These are phyloP conservation scores for Sporothrix inflata DNA, from an alignment of 2,329 filamentous ascomycete species.

Conservation along the genomic window DNA sequence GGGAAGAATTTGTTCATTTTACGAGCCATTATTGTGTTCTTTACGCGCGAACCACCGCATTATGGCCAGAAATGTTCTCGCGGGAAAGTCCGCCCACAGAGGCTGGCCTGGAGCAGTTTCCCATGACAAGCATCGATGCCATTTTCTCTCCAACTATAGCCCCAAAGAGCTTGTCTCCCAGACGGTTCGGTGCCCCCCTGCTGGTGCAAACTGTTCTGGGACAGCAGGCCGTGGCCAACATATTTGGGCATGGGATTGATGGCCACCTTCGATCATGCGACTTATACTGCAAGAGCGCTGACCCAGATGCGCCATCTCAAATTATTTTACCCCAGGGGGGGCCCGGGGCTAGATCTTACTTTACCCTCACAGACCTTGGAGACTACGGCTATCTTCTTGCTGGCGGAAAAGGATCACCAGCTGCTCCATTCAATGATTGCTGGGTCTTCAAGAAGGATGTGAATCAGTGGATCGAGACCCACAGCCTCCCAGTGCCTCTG, in stretches of 20 bases:
- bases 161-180: slow-evolving; percentile 47
- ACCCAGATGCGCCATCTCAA: slow-evolving; percentile 25
- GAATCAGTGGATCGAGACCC: slow-evolving; percentile 63
- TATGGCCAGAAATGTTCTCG: background rate
- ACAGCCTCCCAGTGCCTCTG: slow-evolving; percentile 69
- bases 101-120: background rate
- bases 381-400: slow-evolving; percentile 64
- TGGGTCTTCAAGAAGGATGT: slow-evolving; percentile 68
- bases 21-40: slow-evolving; percentile 82
- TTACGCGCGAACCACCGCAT: slow-evolving; percentile 55
- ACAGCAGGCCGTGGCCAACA: slow-evolving; percentile 50
- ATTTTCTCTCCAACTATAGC: slow-evolving; percentile 10
- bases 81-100: too few species aligned
- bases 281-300: slow-evolving; percentile 43
- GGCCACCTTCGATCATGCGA: slow-evolving; percentile 55
- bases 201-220: slow-evolving; percentile 45
- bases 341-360: slow-evolving; percentile 66
- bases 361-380: slow-evolving; percentile 71
- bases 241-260: slow-evolving; percentile 50
- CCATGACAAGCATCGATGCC: background rate
- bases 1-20: slow-evolving; percentile 91
- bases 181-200: slow-evolving; percentile 65
- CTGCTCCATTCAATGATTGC: slow-evolving; percentile 69
- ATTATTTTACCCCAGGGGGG: slow-evolving; percentile 37
- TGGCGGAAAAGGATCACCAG: slow-evolving; percentile 79